Percentiles rank a stretch among this genome's conserved stretches.
phyloP scores from a whole-genome alignment of 257 asterid genomes.

The Scutellaria baicalensis region DNA sequence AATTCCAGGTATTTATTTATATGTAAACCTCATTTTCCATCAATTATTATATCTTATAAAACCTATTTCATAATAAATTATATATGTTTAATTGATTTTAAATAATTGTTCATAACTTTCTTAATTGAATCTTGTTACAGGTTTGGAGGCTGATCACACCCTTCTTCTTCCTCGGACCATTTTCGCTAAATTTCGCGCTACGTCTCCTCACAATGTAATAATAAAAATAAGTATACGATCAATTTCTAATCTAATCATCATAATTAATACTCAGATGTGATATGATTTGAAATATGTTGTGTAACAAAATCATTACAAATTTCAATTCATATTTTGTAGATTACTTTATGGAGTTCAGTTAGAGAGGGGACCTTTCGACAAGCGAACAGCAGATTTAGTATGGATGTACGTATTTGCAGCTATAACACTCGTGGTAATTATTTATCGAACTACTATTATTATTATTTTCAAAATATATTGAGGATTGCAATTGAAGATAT shows the following conservation, averaged over 20 bases:
- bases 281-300: no score
- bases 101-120: not conserved
- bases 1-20: conserved; percentile 29
- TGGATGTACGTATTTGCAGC: conserved; percentile 50
- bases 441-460: no score
- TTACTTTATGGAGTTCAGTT: conserved; percentile 37
- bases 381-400: conserved; percentile 43
- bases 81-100: no score
- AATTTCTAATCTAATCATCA: not conserved
- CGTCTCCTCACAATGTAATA: conserved; percentile 40
- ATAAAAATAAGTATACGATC: no score
- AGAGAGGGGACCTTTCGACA: conserved; percentile 53
- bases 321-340: conserved; percentile 12
- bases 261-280: no score
- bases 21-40: not conserved
- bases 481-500: no score
- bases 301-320: not conserved
- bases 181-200: conserved; percentile 32
- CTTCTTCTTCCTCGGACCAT: conserved; percentile 42
- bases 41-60: no score
- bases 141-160: conserved; percentile 54
- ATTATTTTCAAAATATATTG: no score
- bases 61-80: no score
- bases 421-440: conserved; percentile 32
- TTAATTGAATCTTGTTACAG: conserved; percentile 13